Percentiles rank a stretch among this genome's conserved stretches.
phyloP scores from a whole-genome alignment of 2,329 filamentous ascomycete genomes.

The Lanzia echinophila region DNA sequence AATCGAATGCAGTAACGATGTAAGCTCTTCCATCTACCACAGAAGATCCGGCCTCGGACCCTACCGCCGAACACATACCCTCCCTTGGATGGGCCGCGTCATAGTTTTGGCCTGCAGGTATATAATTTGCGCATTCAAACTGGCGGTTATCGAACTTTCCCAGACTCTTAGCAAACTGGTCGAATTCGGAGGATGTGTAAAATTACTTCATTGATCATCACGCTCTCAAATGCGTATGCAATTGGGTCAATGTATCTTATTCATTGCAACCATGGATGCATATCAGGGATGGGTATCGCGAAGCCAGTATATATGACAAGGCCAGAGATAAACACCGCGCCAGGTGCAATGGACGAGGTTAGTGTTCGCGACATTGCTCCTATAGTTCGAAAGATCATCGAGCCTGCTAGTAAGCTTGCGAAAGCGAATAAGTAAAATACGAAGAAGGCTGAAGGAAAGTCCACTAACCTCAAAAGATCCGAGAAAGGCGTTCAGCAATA shows the following conservation, averaged over 20 bases:
- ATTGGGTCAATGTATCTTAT: constrained; percentile 59
- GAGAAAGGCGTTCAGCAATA: constrained; percentile 58
- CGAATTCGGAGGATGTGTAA: too few species aligned
- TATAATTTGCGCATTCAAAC: neutral
- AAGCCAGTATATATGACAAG: constrained; percentile 35
- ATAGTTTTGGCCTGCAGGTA: neutral
- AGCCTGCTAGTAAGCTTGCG: constrained; percentile 30
- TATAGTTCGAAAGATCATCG: constrained; percentile 59
- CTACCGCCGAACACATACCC: constrained; percentile 51
- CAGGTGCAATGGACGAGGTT: constrained; percentile 56
- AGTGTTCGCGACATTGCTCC: constrained; percentile 68
- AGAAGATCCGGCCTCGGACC: constrained; percentile 45
- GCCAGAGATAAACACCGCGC: constrained; percentile 42
- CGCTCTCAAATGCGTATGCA: constrained; percentile 70
- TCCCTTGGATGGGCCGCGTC: neutral
- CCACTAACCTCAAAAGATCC: constrained; percentile 48
- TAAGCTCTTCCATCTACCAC: constrained; percentile 55
- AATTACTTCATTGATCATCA: constrained; percentile 67
- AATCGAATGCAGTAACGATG: constrained; percentile 48
- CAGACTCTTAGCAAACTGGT: constrained; percentile 31
- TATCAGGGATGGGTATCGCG: constrained; percentile 40
- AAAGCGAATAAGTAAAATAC: constrained; percentile 52
- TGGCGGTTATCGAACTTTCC: neutral
- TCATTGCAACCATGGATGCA: constrained; percentile 58
- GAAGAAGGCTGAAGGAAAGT: constrained; percentile 65